Percentiles rank a stretch among this genome's conserved stretches.
Evolutionary conservation across 306 rosid species (phyloP).

Genomic region (Lathyrus sativus): DNA sequence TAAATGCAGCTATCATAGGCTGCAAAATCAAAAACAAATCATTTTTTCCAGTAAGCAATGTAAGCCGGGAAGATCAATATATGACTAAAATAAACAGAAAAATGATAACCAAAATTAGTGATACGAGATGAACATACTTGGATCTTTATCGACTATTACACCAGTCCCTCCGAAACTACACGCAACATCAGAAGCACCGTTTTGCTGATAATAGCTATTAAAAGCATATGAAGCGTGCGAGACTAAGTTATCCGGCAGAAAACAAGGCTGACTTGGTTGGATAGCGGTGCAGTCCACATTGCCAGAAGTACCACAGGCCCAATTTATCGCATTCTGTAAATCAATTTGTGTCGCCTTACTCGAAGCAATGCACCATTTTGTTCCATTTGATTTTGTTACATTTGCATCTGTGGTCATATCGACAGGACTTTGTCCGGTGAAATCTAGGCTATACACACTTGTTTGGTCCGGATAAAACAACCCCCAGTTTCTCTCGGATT

Average conservation of each 20-base stretch:
- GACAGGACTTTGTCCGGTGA: conserved; percentile 67
- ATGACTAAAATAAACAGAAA: conserved; percentile 10
- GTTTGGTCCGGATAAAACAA: conserved; percentile 91
- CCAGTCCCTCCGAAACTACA: conserved; percentile 94
- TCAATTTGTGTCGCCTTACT: conserved; percentile 77
- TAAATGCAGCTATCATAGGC: conserved; percentile 87
- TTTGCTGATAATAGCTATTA: conserved; percentile 89
- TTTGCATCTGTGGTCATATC: conserved; percentile 59
- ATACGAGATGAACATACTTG: conserved; percentile 66
- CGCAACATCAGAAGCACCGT: conserved; percentile 89
- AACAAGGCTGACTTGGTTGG: conserved; percentile 98
- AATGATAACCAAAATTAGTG: neutral
- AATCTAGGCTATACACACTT: conserved; percentile 89
- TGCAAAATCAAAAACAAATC: conserved; percentile 46
- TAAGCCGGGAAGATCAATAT: neutral
- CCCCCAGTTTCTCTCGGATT: conserved; percentile 99
- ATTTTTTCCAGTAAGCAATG: conserved; percentile 24
- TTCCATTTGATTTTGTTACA: conserved; percentile 60
- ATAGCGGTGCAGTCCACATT: conserved; percentile 90
- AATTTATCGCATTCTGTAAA: conserved; percentile 87
- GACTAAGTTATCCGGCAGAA: conserved; percentile 76
- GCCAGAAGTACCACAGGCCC: conserved; percentile 97
- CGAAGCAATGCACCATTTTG: conserved; percentile 95
- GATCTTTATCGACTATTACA: conserved; percentile 77
- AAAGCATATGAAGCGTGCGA: conserved; percentile 94